Percentiles rank a stretch among this genome's conserved stretches.
These are phyloP conservation scores for Hypoxylon fuscum DNA, from an alignment of 495 filamentous ascomycete species.

Conservation along the genomic window DNA sequence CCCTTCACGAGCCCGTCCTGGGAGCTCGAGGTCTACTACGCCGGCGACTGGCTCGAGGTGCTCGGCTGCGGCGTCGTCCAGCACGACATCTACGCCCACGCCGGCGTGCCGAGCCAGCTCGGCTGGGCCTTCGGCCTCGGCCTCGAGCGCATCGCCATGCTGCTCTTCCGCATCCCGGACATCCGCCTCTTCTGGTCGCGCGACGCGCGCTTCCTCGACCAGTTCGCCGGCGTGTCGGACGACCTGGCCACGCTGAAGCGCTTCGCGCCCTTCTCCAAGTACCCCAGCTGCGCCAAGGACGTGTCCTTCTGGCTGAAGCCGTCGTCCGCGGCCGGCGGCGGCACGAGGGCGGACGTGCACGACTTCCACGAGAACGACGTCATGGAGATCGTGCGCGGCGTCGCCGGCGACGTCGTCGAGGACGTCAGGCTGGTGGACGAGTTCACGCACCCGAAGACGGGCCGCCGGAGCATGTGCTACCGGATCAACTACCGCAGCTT, in stretches of 20 bases:
- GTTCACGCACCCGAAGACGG: conserved; percentile 89
- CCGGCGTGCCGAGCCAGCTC: conserved; percentile 75
- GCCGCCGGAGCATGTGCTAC: conserved; percentile 86
- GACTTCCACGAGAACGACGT: conserved; percentile 93
- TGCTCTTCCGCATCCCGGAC: conserved; percentile 93
- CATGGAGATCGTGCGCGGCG: conserved; percentile 88
- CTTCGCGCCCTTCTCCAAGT: conserved; percentile 87
- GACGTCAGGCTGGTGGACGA: conserved; percentile 82
- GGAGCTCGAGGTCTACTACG: conserved; percentile 96
- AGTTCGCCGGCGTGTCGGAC: conserved; percentile 73
- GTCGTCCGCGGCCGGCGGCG: conserved; percentile 63
- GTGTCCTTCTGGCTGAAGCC: conserved; percentile 89
- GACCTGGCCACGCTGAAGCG: conserved; percentile 61
- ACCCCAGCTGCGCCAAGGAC: conserved; percentile 88
- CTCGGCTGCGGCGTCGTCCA: conserved; percentile 91
- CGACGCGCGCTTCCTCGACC: conserved; percentile 80
- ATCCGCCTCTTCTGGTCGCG: conserved; percentile 97
- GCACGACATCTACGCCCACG: conserved; percentile 79
- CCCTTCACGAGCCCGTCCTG: conserved; percentile 94
- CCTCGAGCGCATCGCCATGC: conserved; percentile 93
- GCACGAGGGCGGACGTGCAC: conserved; percentile 48
- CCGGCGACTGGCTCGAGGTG: conserved; percentile 93
- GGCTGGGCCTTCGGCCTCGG: conserved; percentile 98
- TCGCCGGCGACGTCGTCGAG: conserved; percentile 84
- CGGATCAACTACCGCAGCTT: conserved; percentile 90